Evolutionary conservation across 441 rosid species (phyloP).

Genomic region (Viola pubescens): DNA sequence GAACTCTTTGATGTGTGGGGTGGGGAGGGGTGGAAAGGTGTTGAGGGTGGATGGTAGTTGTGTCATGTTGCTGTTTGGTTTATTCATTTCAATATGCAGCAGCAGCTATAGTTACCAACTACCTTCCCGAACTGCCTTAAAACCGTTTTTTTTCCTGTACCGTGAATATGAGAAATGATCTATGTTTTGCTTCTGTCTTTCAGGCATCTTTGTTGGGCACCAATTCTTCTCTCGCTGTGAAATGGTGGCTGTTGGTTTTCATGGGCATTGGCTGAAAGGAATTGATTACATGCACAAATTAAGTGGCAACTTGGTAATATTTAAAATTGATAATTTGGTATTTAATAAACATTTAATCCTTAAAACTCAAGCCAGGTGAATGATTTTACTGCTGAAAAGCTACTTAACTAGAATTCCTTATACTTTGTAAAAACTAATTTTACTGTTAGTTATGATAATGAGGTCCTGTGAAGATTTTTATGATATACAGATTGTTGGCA

Average conservation of each 20-base stretch:
- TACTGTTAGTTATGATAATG: no score
- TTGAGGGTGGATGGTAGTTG: background rate
- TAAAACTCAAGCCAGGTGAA: no score
- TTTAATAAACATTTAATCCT: background rate
- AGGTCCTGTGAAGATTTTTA: no score
- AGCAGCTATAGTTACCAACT: background rate
- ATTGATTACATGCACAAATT: slow-evolving; percentile 21
- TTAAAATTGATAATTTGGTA: slow-evolving; percentile 1
- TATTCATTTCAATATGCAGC: background rate
- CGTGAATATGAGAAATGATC: background rate
- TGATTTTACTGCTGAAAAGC: no score
- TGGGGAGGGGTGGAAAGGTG: no score
- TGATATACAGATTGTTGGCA: no score
- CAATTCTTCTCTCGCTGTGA: slow-evolving; percentile 33
- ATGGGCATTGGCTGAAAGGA: slow-evolving; percentile 26
- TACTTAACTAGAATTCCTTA: no score
- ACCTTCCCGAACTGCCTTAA: background rate
- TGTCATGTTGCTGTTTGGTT: background rate
- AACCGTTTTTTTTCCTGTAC: background rate
- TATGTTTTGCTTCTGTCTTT: slow-evolving; percentile 5
- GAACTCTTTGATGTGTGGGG: background rate
- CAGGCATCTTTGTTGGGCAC: slow-evolving; percentile 35
- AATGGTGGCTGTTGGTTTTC: slow-evolving; percentile 36
- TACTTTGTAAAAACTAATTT: no score
- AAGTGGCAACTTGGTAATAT: slow-evolving; percentile 24